Conservation (phyloP, 2,329 filamentous ascomycete species). For the Apiospora phragmitis region DNA sequence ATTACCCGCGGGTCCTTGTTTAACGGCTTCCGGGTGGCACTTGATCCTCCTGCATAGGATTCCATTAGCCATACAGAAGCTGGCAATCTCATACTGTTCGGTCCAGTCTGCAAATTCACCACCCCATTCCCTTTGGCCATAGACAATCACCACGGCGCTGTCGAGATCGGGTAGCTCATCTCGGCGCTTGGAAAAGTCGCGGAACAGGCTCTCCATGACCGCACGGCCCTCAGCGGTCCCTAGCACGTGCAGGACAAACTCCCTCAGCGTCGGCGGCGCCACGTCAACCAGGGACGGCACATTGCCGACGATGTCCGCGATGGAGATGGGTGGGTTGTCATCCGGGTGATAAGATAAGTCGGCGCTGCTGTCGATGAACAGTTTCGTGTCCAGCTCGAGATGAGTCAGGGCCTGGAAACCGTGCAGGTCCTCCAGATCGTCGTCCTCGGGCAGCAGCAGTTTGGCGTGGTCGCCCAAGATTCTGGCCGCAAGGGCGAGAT, state of each 20-base stretch:
- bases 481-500: no score
- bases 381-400: neutral
- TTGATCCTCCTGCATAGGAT: neutral
- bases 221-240: neutral
- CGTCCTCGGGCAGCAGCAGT: neutral
- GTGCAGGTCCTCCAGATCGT: neutral
- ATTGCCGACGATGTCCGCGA: neutral
- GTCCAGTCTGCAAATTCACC: neutral
- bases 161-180: neutral
- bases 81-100: neutral
- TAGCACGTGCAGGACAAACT: neutral
- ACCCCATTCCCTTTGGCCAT: neutral
- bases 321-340: neutral
- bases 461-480: neutral
- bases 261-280: neutral
- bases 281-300: neutral
- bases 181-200: neutral
- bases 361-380: neutral
- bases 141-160: neutral
- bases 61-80: neutral
- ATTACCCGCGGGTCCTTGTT: neutral
- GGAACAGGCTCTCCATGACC: neutral
- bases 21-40: neutral
- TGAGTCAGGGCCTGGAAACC: neutral
- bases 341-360: neutral